phyloP scores from a whole-genome alignment of 2,329 filamentous ascomycete genomes.

The Colletotrichum nymphaeae region DNA sequence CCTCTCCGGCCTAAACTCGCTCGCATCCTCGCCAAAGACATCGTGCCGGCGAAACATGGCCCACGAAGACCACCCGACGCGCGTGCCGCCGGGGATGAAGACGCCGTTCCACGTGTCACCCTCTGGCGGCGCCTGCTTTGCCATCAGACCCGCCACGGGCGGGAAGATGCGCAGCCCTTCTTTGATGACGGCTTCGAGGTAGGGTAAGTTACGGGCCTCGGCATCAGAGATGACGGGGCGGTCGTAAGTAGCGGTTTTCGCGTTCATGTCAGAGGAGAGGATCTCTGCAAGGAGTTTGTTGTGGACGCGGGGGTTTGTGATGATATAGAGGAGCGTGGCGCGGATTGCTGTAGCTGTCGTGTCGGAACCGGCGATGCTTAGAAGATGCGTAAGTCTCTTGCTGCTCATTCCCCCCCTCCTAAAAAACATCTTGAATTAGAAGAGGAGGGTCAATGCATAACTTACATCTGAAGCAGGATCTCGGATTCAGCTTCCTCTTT shows the following conservation, averaged over 20 bases:
- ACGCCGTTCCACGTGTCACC: constrained; percentile 33
- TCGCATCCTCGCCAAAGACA: constrained; percentile 49
- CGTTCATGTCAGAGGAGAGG: constrained; percentile 36
- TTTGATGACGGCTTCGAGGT: constrained; percentile 61
- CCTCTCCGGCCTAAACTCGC: constrained; percentile 48
- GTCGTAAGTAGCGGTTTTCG: constrained; percentile 36
- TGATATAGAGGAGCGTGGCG: constrained; percentile 62
- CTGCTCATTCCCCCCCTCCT: not conserved
- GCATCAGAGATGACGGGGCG: constrained; percentile 43
- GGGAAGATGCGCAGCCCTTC: constrained; percentile 56
- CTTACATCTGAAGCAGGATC: constrained; percentile 50
- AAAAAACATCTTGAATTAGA: no score
- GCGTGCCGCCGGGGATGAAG: constrained; percentile 46
- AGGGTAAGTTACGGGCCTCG: constrained; percentile 51
- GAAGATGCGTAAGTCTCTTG: not conserved
- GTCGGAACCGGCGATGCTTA: constrained; percentile 65
- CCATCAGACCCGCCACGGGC: constrained; percentile 48
- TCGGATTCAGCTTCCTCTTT: constrained; percentile 56
- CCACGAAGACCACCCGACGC: constrained; percentile 47
- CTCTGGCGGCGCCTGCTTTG: constrained; percentile 39
- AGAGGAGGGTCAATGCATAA: not conserved
- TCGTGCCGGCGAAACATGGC: constrained; percentile 46
- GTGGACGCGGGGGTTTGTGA: constrained; percentile 60
- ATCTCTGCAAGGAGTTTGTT: constrained; percentile 58
- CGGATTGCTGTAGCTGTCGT: constrained; percentile 68